Evolutionary conservation across 2,329 filamentous ascomycete species (phyloP).

Genomic region (Whalleya microplaca): DNA sequence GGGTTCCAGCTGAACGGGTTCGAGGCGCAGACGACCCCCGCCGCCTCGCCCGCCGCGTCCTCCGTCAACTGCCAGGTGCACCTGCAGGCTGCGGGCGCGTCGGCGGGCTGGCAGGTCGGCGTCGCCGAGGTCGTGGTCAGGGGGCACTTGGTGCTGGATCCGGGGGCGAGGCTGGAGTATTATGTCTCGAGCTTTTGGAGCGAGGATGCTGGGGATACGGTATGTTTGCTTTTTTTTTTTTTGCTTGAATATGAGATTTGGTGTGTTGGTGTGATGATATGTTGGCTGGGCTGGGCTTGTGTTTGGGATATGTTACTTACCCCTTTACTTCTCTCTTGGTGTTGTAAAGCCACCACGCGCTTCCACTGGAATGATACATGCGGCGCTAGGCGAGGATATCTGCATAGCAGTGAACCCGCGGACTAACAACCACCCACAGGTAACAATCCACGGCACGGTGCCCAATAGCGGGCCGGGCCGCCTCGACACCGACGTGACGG

Average conservation of each 20-base stretch:
- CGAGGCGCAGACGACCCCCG: slow-evolving; percentile 26
- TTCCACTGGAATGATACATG: no score
- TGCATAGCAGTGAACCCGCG: no score
- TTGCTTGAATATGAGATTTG: no score
- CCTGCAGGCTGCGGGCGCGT: slow-evolving; percentile 35
- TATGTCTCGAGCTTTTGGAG: slow-evolving; percentile 44
- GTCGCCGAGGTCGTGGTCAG: slow-evolving; percentile 38
- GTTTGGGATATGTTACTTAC: no score
- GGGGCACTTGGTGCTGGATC: slow-evolving; percentile 39
- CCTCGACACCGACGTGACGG: slow-evolving; percentile 36
- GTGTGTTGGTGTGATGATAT: no score
- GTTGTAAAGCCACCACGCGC: no score
- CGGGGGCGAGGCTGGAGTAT: slow-evolving; percentile 39
- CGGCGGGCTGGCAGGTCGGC: slow-evolving; percentile 44
- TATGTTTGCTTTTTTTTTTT: slow-evolving; percentile 23
- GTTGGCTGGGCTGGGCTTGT: no score
- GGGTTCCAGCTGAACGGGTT: slow-evolving; percentile 35
- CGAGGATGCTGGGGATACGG: slow-evolving; percentile 39
- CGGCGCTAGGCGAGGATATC: no score
- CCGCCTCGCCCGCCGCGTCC: slow-evolving; percentile 27
- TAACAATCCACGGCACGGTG: slow-evolving; percentile 35
- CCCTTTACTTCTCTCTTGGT: no score
- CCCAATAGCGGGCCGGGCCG: slow-evolving; percentile 30
- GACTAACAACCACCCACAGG: slow-evolving; percentile 24
- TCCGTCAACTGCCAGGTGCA: slow-evolving; percentile 45